A percentile compares a stretch with the other conserved stretches of the same genome.
Evolutionary conservation across 108 stramenopile genomes (phyloP).

Genomic region (Cyclotella sp.): DNA sequence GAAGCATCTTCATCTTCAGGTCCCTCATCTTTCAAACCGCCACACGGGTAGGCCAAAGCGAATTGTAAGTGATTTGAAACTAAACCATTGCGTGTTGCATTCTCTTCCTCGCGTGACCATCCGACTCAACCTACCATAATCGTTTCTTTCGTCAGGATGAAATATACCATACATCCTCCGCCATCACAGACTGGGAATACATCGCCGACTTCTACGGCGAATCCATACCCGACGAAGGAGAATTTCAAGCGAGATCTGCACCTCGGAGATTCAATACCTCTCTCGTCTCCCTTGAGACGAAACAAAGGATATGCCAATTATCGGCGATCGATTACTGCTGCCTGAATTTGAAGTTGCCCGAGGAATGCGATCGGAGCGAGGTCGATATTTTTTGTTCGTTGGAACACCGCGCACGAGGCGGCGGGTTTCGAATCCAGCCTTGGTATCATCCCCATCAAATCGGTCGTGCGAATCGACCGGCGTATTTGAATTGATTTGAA

Average conservation of each 20-base stretch:
- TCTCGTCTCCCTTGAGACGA: slow-evolving; percentile 7
- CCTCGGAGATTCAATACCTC: slow-evolving; percentile 18
- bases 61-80: slow-evolving; percentile 15
- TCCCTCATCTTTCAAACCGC: slow-evolving; percentile 16
- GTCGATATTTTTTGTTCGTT: slow-evolving; percentile 16
- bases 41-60: slow-evolving; percentile 14
- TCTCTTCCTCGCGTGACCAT: background rate
- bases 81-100: background rate
- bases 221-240: slow-evolving; percentile 13
- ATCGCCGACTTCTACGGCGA: slow-evolving; percentile 17
- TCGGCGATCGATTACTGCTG: slow-evolving; percentile 29
- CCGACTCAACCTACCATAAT: background rate
- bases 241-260: slow-evolving; percentile 12
- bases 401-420: background rate
- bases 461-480: background rate
- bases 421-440: slow-evolving; percentile 15
- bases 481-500: background rate
- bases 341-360: slow-evolving; percentile 21
- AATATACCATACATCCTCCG: slow-evolving; percentile 4
- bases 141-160: slow-evolving; percentile 1
- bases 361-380: slow-evolving; percentile 12
- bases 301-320: slow-evolving; percentile 25
- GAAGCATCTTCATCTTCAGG: slow-evolving; percentile 25
- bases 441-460: slow-evolving; percentile 25
- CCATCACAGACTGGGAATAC: slow-evolving; percentile 16